Percentiles rank a stretch among this genome's conserved stretches.
Conservation (phyloP, 805 yeast species). For the Candida ovalis region DNA sequence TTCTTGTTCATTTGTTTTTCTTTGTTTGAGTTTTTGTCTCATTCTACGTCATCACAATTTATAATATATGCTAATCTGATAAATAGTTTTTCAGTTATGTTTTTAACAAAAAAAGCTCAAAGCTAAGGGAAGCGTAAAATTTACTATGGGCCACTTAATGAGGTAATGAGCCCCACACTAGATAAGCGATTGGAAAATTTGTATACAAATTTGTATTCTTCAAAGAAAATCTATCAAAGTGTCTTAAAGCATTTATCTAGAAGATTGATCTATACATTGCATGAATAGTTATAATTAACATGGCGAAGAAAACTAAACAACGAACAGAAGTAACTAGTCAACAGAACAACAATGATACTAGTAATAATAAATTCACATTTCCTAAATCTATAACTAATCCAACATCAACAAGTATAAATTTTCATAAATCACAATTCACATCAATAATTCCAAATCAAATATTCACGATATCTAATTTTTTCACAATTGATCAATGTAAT, state of each 20-base stretch:
- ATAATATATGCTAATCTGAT: background rate
- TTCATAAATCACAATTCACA: conserved; percentile 9
- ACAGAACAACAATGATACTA: too few species aligned
- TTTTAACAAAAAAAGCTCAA: background rate
- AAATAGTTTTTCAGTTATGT: background rate
- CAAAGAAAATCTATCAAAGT: too few species aligned
- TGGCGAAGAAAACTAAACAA: conserved; percentile 1
- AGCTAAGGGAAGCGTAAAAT: too few species aligned
- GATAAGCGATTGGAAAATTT: too few species aligned
- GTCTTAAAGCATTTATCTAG: too few species aligned
- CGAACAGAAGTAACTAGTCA: background rate
- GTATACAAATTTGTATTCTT: too few species aligned
- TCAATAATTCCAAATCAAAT: conserved; percentile 34
- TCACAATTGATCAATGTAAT: conserved; percentile 34
- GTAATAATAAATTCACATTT: background rate
- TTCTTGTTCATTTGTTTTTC: too few species aligned
- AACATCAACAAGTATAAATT: background rate
- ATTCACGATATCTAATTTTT: conserved; percentile 37
- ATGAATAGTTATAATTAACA: background rate
- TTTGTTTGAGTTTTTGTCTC: background rate
- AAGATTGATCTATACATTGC: too few species aligned
- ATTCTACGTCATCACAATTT: background rate
- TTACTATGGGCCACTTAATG: too few species aligned
- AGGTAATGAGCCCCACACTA: too few species aligned
- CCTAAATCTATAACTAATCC: background rate